Evolutionary conservation across 1,284 basidiomycete genomes (phyloP), one percentile per base, ranked within the genome.

Genomic region (Puccinia horiana): DNA sequence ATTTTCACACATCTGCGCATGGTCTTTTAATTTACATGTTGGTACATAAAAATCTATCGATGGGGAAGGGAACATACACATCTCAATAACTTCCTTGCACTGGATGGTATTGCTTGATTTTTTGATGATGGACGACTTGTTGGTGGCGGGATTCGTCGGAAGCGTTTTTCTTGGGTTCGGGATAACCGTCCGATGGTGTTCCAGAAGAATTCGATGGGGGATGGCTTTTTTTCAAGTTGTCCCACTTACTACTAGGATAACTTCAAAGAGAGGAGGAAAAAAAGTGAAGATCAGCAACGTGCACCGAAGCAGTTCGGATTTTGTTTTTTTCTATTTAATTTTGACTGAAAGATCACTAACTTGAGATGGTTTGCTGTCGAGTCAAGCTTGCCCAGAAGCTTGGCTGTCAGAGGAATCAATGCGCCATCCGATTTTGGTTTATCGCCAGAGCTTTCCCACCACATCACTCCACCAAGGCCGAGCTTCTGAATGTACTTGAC

Each of bases 391-490:
- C 81, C 81, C 52, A 82, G 63, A 49, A 67, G 44, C 26, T 74
- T 67, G 12, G 81, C 81, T 52, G 81, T 74, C 72, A 82, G 42
- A 9, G 81, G 81, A 40, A 82, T 76, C 37, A 82, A 32, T 3
- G 81, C 72, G 9, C 58, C 67, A 16, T 63, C 74, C 20, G 58
- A 63, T 11, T 61, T 63, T 14, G 58, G 40, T 47, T 82, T 82
- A 32, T 82, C 81, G 35, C 72, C 81, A 0, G 81, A 82, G 61
- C 81, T 82, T 70, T 82, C 81, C 81, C 81, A 82, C 81, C 81
- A 82, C 81, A 82, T 82, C 12, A 82, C 81, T 32, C 81, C 81
- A 40, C 81, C 81, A 14, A 82, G 58, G 18, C 74, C 61, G n/a
- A 47, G 58, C 26, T 63, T 32, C 29, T 69, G 56, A 29, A 82